A percentile compares a stretch with the other conserved stretches of the same genome.
phyloP scores from a whole-genome alignment of 2,329 filamentous ascomycete species.

The Ophiocordyceps polyrhachis-furcata region DNA sequence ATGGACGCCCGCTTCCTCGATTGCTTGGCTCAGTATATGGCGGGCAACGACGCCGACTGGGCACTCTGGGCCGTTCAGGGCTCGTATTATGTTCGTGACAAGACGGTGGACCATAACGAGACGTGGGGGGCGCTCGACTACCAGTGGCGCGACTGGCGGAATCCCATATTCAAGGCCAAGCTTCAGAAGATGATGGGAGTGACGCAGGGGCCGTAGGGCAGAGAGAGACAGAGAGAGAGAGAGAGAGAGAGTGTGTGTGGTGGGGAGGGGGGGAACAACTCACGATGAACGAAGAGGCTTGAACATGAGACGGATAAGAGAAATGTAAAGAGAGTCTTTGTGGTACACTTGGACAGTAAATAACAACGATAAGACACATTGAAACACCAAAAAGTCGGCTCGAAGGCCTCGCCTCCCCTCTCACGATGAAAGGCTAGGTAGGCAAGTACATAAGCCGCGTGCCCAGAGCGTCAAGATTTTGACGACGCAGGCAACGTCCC shows the following conservation, averaged over 20 bases:
- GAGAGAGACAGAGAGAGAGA: too few relatives aligned
- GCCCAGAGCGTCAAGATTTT: too few relatives aligned
- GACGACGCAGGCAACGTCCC: too few relatives aligned
- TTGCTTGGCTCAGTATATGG: slow-evolving; percentile 33
- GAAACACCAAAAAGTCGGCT: background rate
- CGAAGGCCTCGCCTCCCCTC: too few relatives aligned
- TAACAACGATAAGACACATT: background rate
- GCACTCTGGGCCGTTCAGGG: slow-evolving; percentile 39
- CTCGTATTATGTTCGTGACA: slow-evolving; percentile 37
- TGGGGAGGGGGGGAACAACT: background rate
- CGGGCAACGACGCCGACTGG: slow-evolving; percentile 39
- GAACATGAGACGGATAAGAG: background rate
- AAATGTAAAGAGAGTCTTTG: background rate
- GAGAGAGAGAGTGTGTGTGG: too few relatives aligned
- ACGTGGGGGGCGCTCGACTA: slow-evolving; percentile 29
- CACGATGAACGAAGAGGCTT: background rate
- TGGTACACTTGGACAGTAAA: background rate
- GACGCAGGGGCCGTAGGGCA: slow-evolving; percentile 15
- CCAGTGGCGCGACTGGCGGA: slow-evolving; percentile 20
- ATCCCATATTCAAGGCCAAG: slow-evolving; percentile 14
- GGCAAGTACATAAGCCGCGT: too few relatives aligned
- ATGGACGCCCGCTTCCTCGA: slow-evolving; percentile 28
- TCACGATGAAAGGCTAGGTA: too few relatives aligned
- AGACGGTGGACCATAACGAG: slow-evolving; percentile 30
- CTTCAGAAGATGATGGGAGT: slow-evolving; percentile 20